Percentiles rank a stretch among this genome's conserved stretches.
phyloP scores from a whole-genome alignment of 2,329 filamentous ascomycete species.

The Arthrobotrys entomopaga region DNA sequence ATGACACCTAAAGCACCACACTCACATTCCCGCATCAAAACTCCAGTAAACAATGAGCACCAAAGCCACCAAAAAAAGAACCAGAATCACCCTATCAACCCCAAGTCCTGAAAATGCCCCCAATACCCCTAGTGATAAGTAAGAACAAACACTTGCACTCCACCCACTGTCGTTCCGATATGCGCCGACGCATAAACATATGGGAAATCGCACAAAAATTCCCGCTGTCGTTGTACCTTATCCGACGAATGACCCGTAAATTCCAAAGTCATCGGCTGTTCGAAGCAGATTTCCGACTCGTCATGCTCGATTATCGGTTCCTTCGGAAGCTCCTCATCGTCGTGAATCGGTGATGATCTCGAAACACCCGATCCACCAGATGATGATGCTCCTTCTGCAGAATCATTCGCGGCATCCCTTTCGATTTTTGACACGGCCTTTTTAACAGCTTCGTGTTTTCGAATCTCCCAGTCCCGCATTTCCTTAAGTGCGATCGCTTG shows the following conservation, averaged over 20 bases:
- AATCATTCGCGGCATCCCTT: not conserved
- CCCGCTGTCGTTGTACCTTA: conserved; percentile 30
- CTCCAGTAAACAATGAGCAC: too few relatives aligned
- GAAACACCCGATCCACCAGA: not conserved
- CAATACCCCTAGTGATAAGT: conserved; percentile 44
- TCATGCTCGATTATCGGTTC: conserved; percentile 47
- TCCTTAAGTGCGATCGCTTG: conserved; percentile 26
- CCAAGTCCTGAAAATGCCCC: conserved; percentile 16
- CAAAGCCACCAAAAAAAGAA: not conserved
- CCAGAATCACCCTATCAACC: not conserved
- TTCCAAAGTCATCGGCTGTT: conserved; percentile 20
- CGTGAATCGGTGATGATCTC: not conserved
- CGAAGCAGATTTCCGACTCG: conserved; percentile 33
- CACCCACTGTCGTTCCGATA: conserved; percentile 8
- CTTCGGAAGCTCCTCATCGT: conserved; percentile 22
- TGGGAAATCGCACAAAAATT: conserved; percentile 49
- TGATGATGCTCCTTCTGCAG: not conserved
- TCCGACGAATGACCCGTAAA: conserved; percentile 22
- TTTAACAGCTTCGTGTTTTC: conserved; percentile 46
- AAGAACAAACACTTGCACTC: conserved; percentile 36
- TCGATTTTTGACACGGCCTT: conserved; percentile 28
- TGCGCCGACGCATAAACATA: conserved; percentile 52
- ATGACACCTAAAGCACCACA: too few relatives aligned
- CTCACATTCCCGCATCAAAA: too few relatives aligned
- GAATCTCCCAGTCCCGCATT: conserved; percentile 42